Percentiles rank a stretch among this genome's conserved stretches.
Conservation (phyloP, 176 grass and related monocot genomes). For the Eleusine coracana region DNA sequence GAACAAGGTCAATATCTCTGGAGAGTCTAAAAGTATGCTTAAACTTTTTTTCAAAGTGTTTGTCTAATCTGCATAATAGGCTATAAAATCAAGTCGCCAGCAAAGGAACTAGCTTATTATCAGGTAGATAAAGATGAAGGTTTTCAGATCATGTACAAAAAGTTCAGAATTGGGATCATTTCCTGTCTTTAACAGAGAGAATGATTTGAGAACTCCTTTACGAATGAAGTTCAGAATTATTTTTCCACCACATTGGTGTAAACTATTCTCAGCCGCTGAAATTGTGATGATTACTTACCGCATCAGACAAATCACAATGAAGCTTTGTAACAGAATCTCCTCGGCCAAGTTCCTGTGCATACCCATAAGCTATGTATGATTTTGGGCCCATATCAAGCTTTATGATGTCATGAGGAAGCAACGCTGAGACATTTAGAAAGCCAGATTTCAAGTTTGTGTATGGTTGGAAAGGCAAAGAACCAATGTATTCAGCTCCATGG, state of each 20-base stretch:
- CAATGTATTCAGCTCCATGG: slow-evolving; percentile 58
- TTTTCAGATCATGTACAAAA: neutral
- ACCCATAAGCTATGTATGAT: slow-evolving; percentile 91
- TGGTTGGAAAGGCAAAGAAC: slow-evolving; percentile 68
- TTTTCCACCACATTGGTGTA: neutral
- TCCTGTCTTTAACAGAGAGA: neutral
- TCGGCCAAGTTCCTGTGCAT: slow-evolving; percentile 66
- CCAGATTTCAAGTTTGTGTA: slow-evolving; percentile 79
- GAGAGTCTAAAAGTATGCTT: neutral
- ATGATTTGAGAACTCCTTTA: neutral
- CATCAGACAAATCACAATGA: slow-evolving; percentile 85
- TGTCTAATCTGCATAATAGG: neutral
- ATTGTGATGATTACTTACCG: slow-evolving; percentile 50
- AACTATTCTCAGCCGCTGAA: slow-evolving; percentile 4
- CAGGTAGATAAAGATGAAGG: slow-evolving; percentile 1
- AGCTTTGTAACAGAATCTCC: slow-evolving; percentile 92
- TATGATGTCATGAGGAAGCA: slow-evolving; percentile 59
- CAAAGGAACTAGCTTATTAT: neutral
- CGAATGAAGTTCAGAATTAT: neutral
- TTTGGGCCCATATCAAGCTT: slow-evolving; percentile 88
- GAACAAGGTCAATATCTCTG: neutral
- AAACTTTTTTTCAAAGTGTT: neutral
- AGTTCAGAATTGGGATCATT: neutral
- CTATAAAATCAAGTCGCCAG: neutral
- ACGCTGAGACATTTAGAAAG: slow-evolving; percentile 58